Base-by-base conservation (phyloP, 139 green algal species). In the Edaphochlamys debaryana region DNA sequence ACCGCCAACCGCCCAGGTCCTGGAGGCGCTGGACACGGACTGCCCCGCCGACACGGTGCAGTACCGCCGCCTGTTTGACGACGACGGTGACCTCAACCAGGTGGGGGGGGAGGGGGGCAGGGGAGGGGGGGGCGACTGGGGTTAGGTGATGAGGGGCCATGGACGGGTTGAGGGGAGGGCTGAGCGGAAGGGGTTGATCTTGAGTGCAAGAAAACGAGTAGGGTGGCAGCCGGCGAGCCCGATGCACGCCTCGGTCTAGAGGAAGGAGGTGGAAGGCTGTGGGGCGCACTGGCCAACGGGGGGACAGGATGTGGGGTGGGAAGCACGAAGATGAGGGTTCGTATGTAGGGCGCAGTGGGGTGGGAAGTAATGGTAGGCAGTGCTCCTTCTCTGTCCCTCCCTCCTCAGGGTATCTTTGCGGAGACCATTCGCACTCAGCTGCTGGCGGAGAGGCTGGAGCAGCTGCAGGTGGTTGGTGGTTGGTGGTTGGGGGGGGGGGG, bases 11-110 rank as follows among this genome's bases (percentile, higher is more conserved):
- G 7, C 37, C 37, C 54, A 85, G 79, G 32, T 90, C 19, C 67
- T 71, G 34, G 86, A 90, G 56, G 86, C 86, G 8, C 86, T 90
- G 17, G 86, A 90, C 64, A 79, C 82, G 11, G 86, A 90, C 50
- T 79, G 82, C 37, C 66, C 81, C 4, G 81, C 78, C 4, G 86
- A 90, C 17, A 64, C 67, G 34, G 52, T 90, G 54, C 48, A 45
- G 37, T 90, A 90, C 80, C 62, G 75, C 6, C 63, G 56, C 2
- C 72, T 89, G 42, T 89, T 89, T 40, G 67, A 66, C 22, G 80
- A 85, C 36, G 85, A 89, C 63, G 67, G 70, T 17, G 67, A 89
- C 42, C 50, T 89, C n/a, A 89, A 89, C 74, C 85, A 89, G 69
- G 79, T 72, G 60, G 1, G 60, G 60, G 13, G 60, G 30, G 60